Base-by-base conservation (phyloP, 2,329 filamentous ascomycete genomes). In the Alternaria dauci region DNA sequence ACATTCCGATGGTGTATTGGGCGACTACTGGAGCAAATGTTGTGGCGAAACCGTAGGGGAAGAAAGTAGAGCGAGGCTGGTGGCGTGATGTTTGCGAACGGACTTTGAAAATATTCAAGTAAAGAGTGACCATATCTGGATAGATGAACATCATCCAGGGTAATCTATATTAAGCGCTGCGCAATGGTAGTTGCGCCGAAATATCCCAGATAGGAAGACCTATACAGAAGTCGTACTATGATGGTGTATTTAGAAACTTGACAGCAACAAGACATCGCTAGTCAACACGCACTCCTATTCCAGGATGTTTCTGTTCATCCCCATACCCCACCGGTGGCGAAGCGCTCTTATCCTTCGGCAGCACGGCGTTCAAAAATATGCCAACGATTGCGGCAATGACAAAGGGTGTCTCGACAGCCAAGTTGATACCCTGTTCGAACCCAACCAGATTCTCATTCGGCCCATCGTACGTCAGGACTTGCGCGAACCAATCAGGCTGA, bases 361-460 rank as follows among this genome's bases (percentile, higher is more conserved):
- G 62, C 16, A 81, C 70, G n/a, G 77, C 60, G 61, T 83, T 83
- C 62, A 83, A 62, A 39, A 82, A 78, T 0, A 82, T 64, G 9
- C 70, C 69, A 8, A 73, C 67, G 38, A 75, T 66, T 32, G 64
- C 80, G 5, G 80, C 80, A 51, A 82, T 73, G 56, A 81, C 80
- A 58, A 80, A 80, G 0, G 77, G 79, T 8, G 78, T 80, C 67
- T 81, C 74, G 5, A 81, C 77, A 39, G 78, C 77, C 28, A 81
- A 58, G 60, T 79, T 81, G 42, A 80, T 61, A 0, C 79, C 79
- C 58, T 80, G 79, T 59, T 80, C 75, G 61, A 81, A 81, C 7
- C 78, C 81, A 4, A 74, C 67, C 34, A 81, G 68, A 43, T 74
- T 75, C 30, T 75, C 68, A 65, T 80, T 80, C 2, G 66, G 48